Evolutionary conservation across 106 monocot genomes (phyloP).

Genomic region (Narthecium ossifragum): DNA sequence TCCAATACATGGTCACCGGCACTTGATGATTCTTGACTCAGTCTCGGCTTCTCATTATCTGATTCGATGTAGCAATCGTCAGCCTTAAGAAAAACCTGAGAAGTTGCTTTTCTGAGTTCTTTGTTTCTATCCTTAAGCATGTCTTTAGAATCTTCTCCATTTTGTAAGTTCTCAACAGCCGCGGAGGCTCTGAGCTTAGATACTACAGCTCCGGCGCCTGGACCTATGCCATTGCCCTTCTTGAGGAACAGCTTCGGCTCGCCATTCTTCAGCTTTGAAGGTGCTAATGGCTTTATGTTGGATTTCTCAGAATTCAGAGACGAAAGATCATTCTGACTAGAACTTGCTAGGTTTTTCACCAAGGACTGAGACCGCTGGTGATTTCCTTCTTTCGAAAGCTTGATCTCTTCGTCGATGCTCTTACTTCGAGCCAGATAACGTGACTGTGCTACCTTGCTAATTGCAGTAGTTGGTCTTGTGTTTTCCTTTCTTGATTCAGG

Average conservation of each 20-base stretch:
- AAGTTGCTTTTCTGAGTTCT: neutral
- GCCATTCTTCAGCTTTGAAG: neutral
- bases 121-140: neutral
- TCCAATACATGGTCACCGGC: neutral
- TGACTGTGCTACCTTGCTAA: too few relatives aligned
- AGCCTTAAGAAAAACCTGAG: too few relatives aligned
- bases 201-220: neutral
- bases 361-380: neutral
- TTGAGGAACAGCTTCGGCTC: neutral
- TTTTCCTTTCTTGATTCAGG: too few relatives aligned
- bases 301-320: too few relatives aligned
- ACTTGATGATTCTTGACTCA: neutral
- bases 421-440: neutral
- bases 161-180: neutral
- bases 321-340: too few relatives aligned
- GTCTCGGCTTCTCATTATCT: too few relatives aligned
- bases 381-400: neutral
- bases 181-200: neutral
- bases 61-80: too few relatives aligned
- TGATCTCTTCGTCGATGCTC: neutral
- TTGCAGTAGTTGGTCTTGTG: too few relatives aligned
- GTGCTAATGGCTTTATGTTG: neutral
- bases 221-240: neutral
- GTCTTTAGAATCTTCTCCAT: neutral
- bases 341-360: too few relatives aligned